Conservation (phyloP, 768 basidiomycete species). For the Boletus eberwhitei region DNA sequence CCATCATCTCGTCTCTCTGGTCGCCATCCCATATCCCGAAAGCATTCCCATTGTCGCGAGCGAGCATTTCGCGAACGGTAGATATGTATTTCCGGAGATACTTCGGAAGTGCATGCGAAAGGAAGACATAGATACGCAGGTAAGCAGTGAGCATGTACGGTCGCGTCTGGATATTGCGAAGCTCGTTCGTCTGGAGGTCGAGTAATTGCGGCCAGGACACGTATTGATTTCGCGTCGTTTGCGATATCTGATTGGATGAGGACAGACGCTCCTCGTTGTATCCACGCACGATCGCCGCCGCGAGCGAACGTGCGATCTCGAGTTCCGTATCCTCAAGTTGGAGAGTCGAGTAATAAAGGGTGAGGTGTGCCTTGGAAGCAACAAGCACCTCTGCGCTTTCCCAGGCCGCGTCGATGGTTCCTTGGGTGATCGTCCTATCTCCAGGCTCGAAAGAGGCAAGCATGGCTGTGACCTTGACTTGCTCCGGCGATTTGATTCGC, state of each 20-base stretch:
- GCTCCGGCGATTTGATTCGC: slow-evolving; percentile 22
- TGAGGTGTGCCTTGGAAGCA: slow-evolving; percentile 21
- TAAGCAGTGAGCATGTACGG: slow-evolving; percentile 52
- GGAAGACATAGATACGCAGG: slow-evolving; percentile 52
- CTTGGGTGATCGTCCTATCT: slow-evolving; percentile 33
- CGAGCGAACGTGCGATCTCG: slow-evolving; percentile 55
- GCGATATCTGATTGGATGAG: slow-evolving; percentile 3
- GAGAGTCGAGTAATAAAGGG: slow-evolving; percentile 26
- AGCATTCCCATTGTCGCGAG: slow-evolving; percentile 61
- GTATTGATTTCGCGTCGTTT: slow-evolving; percentile 1
- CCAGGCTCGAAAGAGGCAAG: slow-evolving; percentile 11
- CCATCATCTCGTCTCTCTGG: slow-evolving; percentile 53
- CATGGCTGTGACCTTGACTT: slow-evolving; percentile 20
- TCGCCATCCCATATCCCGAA: slow-evolving; percentile 67
- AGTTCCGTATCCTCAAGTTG: slow-evolving; percentile 51
- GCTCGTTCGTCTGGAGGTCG: slow-evolving; percentile 56
- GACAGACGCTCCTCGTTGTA: slow-evolving; percentile 25
- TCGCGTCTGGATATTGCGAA: slow-evolving; percentile 41
- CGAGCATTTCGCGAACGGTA: slow-evolving; percentile 51
- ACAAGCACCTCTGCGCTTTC: slow-evolving; percentile 34
- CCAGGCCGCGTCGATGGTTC: slow-evolving; percentile 47
- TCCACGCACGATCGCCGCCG: slow-evolving; percentile 47
- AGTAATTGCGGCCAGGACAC: slow-evolving; percentile 48
- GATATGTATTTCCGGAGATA: slow-evolving; percentile 36
- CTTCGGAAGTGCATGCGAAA: slow-evolving; percentile 37